phyloP scores from a whole-genome alignment of 768 basidiomycete genomes.

The Termitomyces sp. region DNA sequence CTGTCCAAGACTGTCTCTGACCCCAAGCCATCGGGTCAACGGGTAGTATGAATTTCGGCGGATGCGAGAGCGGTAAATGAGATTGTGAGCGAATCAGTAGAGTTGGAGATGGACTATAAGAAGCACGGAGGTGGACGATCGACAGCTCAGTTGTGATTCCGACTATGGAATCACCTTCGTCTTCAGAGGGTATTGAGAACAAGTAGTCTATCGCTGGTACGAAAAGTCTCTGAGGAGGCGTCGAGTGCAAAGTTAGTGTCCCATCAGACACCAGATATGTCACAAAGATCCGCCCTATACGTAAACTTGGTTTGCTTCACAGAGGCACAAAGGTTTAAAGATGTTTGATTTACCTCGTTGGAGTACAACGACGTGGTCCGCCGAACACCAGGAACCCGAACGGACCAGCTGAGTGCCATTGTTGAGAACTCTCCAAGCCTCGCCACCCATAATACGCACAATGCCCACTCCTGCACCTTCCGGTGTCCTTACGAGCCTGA shows the following conservation, averaged over 20 bases:
- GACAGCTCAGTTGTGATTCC: slow-evolving; percentile 62
- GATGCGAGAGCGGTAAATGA: slow-evolving; percentile 47
- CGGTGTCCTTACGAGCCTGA: slow-evolving; percentile 71
- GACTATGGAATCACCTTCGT: slow-evolving; percentile 53
- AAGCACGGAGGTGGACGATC: slow-evolving; percentile 54
- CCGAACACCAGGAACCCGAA: slow-evolving; percentile 48
- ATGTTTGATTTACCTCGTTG: slow-evolving; percentile 48
- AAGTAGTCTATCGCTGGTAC: slow-evolving; percentile 56
- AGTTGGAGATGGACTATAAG: slow-evolving; percentile 28
- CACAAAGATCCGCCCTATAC: slow-evolving; percentile 48
- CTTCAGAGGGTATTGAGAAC: slow-evolving; percentile 61
- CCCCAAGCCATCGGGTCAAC: slow-evolving; percentile 92
- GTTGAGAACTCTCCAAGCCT: slow-evolving; percentile 57
- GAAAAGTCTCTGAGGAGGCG: slow-evolving; percentile 35
- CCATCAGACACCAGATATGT: slow-evolving; percentile 53
- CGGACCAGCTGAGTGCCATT: slow-evolving; percentile 46
- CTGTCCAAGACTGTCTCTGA: slow-evolving; percentile 38
- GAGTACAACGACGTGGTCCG: slow-evolving; percentile 70
- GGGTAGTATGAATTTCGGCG: slow-evolving; percentile 59
- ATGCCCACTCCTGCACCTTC: slow-evolving; percentile 76
- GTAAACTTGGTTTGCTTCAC: background rate
- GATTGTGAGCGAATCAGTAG: slow-evolving; percentile 47
- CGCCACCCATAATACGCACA: slow-evolving; percentile 54
- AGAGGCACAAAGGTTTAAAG: slow-evolving; percentile 1
- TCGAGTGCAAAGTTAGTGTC: slow-evolving; percentile 51